These are phyloP conservation scores for Arabidopsis thaliana DNA, from an alignment of 345 rosid genomes.

Conservation along the genomic window TAIR10.1 NC_003074.8:19941501-19942000, in stretches of 20 bases:
- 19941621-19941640: neutral
- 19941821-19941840: conserved; percentile 58
- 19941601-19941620: conserved; percentile 38
- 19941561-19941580: conserved; percentile 55
- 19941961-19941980: conserved; percentile 53
- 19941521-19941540: conserved; percentile 94
- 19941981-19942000: conserved; percentile 68
- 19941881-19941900: conserved; percentile 82
- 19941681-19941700: conserved; percentile 55
- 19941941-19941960: conserved; percentile 41
- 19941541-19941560: conserved; percentile 79
- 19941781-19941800: conserved; percentile 60
- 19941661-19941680: neutral
- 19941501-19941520: conserved; percentile 66
- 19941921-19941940: conserved; percentile 54
- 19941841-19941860: conserved; percentile 59
- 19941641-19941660: neutral
- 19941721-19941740: conserved; percentile 40
- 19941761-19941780: conserved; percentile 59
- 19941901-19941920: conserved; percentile 82
- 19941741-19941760: conserved; percentile 62
- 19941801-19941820: conserved; percentile 52
- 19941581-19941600: conserved; percentile 55
- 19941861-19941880: conserved; percentile 76
- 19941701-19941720: conserved; percentile 43